Evolutionary conservation across 1,139 yeast species (phyloP), one percentile per base, ranked within the genome.

Genomic region (Yamadazyma diospyri): DNA sequence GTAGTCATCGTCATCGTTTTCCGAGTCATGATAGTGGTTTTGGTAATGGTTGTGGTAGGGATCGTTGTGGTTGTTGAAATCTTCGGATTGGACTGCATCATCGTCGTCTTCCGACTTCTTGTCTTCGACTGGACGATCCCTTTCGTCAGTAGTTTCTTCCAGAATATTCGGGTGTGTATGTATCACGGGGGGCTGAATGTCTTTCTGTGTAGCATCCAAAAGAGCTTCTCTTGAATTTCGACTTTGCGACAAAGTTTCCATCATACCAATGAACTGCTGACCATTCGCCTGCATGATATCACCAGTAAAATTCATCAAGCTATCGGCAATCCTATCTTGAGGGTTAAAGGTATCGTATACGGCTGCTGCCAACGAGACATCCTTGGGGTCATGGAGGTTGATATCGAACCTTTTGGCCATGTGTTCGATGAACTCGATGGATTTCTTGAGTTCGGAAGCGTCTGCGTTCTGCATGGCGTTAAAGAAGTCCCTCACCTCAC

Each of bases 261-360:
- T 79, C 76, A 83, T 78, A 42, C 79, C 81, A 26, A 86, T 72
- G 47, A 85, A 84, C 34, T 78, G 72, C 45, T 72, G 72, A 18
- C 95, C 95, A 43, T 82, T 87, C 50, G 82, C 81, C 41, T 76
- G 76, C 37, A 84, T 62, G 20, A 86, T 57, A 50, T 85, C 94
- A 43, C 85, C 94, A 0, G 94, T 92, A 33, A 85, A 82, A 10
- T 76, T 72, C 32, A 79, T 65, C 16, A 79, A 51, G 3, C 72
- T 72, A 35, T 55, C 50, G 4, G 59, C 46, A 27, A 59, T 43
- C 35, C 50, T 55, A 33, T 50, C 13, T 17, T 28, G 14, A 22
- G 21, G 19, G 6, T 17, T 21, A 7, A 27, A 5, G 6, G 17
- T 13, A 12, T 31, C 55, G 33, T 58, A 57, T 16, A 55, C 42